phyloP scores from a whole-genome alignment of 169 alveolate genomes.

The Plasmodium yoelii region DNA sequence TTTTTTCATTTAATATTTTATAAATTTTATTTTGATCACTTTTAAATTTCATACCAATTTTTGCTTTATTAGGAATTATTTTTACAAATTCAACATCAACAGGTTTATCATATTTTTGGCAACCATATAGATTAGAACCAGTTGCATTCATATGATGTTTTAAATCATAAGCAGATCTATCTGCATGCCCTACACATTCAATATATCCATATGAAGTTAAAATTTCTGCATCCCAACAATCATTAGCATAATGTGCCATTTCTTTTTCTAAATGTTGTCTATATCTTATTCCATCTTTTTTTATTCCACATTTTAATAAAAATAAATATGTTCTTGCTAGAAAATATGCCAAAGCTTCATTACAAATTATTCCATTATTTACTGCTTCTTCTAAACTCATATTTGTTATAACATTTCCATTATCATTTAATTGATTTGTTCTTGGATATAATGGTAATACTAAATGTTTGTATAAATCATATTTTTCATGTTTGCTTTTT shows the following conservation, averaged over 20 bases:
- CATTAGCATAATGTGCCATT: conserved; percentile 99
- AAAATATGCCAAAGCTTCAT: conserved; percentile 97
- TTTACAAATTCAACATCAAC: conserved; percentile 86
- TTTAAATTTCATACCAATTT: conserved; percentile 90
- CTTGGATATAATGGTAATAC: conserved; percentile 93
- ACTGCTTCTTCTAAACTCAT: conserved; percentile 95
- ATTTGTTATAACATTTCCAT: conserved; percentile 62
- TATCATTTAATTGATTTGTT: conserved; percentile 84
- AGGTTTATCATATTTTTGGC: conserved; percentile 92
- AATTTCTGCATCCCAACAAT: conserved; percentile 99
- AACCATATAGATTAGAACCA: conserved; percentile 91
- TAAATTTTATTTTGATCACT: conserved; percentile 85
- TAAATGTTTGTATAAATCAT: conserved; percentile 85
- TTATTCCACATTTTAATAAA: conserved; percentile 93
- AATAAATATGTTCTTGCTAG: conserved; percentile 96
- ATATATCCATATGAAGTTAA: conserved; percentile 97
- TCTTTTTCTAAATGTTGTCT: conserved; percentile 97
- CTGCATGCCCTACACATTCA: conserved; percentile 99
- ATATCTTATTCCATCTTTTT: conserved; percentile 93
- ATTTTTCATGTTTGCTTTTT: conserved; percentile 93
- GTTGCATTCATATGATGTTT: conserved; percentile 93
- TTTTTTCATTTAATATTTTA: conserved; percentile 69
- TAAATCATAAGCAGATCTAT: conserved; percentile 96
- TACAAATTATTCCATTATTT: conserved; percentile 88
- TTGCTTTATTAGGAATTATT: conserved; percentile 89